Evolutionary conservation across 768 basidiomycete genomes (phyloP).

Genomic region (Termitomyces sp.): DNA sequence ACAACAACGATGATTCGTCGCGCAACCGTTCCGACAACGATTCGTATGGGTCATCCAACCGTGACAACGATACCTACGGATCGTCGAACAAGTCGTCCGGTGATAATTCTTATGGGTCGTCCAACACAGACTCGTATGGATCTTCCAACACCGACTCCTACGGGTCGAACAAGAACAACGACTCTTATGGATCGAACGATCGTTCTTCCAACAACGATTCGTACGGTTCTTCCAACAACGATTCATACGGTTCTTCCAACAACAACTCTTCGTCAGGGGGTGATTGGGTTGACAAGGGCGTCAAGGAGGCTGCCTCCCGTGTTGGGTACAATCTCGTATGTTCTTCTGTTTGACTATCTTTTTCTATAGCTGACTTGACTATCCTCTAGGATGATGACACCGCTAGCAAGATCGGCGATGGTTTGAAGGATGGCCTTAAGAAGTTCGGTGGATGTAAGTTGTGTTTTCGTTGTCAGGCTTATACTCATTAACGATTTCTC

Average conservation of each 20-base stretch:
- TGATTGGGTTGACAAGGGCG: constrained; percentile 29
- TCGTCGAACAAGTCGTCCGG: constrained; percentile 1
- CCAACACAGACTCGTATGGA: constrained; percentile 13
- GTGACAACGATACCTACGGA: constrained; percentile 5
- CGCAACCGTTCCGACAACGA: constrained; percentile 20
- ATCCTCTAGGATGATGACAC: constrained; percentile 30
- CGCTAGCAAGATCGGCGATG: constrained; percentile 33
- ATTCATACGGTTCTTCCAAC: constrained; percentile 17
- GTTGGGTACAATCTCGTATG: constrained; percentile 42
- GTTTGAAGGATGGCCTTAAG: constrained; percentile 30
- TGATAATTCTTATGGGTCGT: constrained; percentile 21
- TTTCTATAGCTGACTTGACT: neutral
- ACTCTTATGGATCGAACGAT: neutral
- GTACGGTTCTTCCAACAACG: constrained; percentile 4
- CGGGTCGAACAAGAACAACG: neutral
- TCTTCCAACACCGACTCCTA: constrained; percentile 20
- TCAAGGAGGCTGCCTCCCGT: constrained; percentile 33
- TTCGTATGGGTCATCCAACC: constrained; percentile 11
- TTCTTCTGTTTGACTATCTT: neutral
- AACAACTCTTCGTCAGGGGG: constrained; percentile 13
- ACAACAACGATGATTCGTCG: constrained; percentile 21
- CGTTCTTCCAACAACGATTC: constrained; percentile 5
- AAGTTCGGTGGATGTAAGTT: constrained; percentile 30
- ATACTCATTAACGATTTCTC: neutral
- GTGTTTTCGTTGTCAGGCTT: neutral